These are phyloP conservation scores for Chondrus crispus DNA, from an alignment of 23 red algal genomes.

Conservation along the genomic window DNA sequence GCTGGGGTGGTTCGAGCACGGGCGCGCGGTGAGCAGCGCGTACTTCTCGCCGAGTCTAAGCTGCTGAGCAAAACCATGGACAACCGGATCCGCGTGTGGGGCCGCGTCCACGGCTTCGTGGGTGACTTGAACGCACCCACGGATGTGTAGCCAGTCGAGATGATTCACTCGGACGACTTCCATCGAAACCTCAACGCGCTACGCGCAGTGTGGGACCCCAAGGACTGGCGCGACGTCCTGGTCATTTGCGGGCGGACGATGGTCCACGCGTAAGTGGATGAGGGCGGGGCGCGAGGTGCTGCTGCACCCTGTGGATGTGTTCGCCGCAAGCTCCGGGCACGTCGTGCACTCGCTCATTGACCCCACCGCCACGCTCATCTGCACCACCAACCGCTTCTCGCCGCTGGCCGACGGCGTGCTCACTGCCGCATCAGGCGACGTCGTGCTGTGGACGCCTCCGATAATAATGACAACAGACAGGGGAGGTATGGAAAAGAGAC, in stretches of 20 bases:
- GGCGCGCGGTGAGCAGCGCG: conserved; percentile 51
- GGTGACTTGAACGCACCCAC: conserved; percentile 14
- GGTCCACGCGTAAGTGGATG: conserved; percentile 56
- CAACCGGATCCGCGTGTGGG: conserved; percentile 68
- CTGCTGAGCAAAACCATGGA: conserved; percentile 69
- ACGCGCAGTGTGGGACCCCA: conserved; percentile 80
- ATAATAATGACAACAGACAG: too few species aligned
- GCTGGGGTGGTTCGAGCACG: conserved; percentile 41
- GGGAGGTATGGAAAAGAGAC: too few species aligned
- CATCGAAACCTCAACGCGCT: conserved; percentile 70
- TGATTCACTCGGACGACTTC: conserved; percentile 84
- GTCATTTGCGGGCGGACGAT: conserved; percentile 75
- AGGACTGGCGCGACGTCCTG: conserved; percentile 68
- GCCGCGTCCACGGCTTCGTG: conserved; percentile 23
- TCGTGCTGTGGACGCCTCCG: conserved; percentile 78
- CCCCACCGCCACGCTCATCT: conserved; percentile 16
- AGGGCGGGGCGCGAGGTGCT: not conserved
- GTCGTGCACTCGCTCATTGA: conserved; percentile 63
- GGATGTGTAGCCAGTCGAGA: conserved; percentile 10
- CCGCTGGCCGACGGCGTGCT: conserved; percentile 61
- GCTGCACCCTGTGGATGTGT: conserved; percentile 81
- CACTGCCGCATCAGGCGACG: conserved; percentile 44
- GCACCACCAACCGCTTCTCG: conserved; percentile 58
- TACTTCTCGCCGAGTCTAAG: conserved; percentile 61
- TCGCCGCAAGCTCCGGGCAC: conserved; percentile 34